Evolutionary conservation across 768 basidiomycete genomes (phyloP).

Genomic region (Gloeopeniophorella convolvens): DNA sequence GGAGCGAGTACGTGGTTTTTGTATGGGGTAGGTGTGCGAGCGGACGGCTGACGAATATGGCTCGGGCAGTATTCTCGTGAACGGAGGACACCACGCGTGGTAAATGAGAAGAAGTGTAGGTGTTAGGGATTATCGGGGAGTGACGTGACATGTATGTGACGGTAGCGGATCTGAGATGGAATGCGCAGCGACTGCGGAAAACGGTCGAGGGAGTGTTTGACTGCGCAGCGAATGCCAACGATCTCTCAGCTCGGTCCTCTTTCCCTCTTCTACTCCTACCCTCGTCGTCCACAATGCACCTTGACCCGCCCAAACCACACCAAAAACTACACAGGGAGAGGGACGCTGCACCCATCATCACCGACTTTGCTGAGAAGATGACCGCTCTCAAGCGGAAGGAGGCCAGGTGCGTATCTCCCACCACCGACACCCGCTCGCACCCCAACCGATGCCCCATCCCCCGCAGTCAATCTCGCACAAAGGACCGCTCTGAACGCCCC

Average conservation of each 20-base stretch:
- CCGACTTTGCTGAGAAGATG: conserved; percentile 56
- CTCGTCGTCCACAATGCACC: conserved; percentile 21
- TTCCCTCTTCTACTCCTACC: conserved; percentile 16
- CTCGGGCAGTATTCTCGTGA: conserved; percentile 46
- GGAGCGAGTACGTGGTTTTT: conserved; percentile 63
- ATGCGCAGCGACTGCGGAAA: conserved; percentile 20
- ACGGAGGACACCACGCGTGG: conserved; percentile 60
- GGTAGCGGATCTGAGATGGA: conserved; percentile 3
- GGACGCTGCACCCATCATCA: conserved; percentile 31
- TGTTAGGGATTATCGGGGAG: background rate
- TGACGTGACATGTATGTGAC: background rate
- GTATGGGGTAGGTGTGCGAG: background rate
- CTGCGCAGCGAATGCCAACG: conserved; percentile 10
- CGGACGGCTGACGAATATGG: conserved; percentile 1
- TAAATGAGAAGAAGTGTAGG: conserved; percentile 26
- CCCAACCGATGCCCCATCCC: background rate
- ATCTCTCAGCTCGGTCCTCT: background rate
- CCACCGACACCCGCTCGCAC: background rate
- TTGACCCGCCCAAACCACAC: background rate
- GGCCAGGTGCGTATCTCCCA: conserved; percentile 41
- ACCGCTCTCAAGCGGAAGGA: conserved; percentile 60
- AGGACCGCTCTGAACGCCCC: conserved; percentile 23
- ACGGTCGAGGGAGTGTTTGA: conserved; percentile 4
- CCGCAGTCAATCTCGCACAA: background rate
- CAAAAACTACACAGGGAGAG: conserved; percentile 32